Percentiles rank a stretch among this genome's conserved stretches.
Conservation (phyloP, 176 grass and related monocot species). For the Avena atlantica region DNA sequence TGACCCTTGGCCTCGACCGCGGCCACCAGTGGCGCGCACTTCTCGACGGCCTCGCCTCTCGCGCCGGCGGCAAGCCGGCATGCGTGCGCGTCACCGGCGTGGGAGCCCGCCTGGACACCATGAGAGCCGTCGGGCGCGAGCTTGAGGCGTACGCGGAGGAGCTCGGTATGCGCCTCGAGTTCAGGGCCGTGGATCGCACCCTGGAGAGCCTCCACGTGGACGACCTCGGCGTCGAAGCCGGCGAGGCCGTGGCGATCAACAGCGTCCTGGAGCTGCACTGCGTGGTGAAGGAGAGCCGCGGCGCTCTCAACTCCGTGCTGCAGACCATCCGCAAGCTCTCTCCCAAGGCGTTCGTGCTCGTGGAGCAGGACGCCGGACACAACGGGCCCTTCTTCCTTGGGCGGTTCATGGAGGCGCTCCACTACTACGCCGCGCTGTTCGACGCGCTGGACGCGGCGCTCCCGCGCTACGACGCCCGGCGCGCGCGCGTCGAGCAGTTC, state of each 20-base stretch:
- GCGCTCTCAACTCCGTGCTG: slow-evolving; percentile 69
- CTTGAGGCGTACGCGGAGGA: slow-evolving; percentile 43
- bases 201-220: slow-evolving; percentile 57
- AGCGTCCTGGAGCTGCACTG: slow-evolving; percentile 74
- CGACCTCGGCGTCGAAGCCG: slow-evolving; percentile 44
- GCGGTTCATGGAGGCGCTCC: slow-evolving; percentile 80
- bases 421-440: slow-evolving; percentile 80
- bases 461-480: slow-evolving; percentile 65
- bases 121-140: slow-evolving; percentile 47
- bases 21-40: slow-evolving; percentile 66
- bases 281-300: slow-evolving; percentile 82
- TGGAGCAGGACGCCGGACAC: slow-evolving; percentile 78
- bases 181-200: slow-evolving; percentile 47
- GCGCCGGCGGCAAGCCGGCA: slow-evolving; percentile 28
- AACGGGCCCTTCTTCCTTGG: slow-evolving; percentile 80
- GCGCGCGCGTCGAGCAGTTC: slow-evolving; percentile 72
- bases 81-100: slow-evolving; percentile 60
- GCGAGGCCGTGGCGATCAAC: slow-evolving; percentile 60
- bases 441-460: slow-evolving; percentile 69
- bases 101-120: slow-evolving; percentile 40
- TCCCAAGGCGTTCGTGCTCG: slow-evolving; percentile 61
- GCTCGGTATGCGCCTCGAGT: slow-evolving; percentile 57
- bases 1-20: slow-evolving; percentile 60
- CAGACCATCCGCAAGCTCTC: slow-evolving; percentile 58
- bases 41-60: slow-evolving; percentile 53